Percentiles rank a stretch among this genome's conserved stretches.
Conservation (phyloP, 768 basidiomycete species). For the Russula compacta region DNA sequence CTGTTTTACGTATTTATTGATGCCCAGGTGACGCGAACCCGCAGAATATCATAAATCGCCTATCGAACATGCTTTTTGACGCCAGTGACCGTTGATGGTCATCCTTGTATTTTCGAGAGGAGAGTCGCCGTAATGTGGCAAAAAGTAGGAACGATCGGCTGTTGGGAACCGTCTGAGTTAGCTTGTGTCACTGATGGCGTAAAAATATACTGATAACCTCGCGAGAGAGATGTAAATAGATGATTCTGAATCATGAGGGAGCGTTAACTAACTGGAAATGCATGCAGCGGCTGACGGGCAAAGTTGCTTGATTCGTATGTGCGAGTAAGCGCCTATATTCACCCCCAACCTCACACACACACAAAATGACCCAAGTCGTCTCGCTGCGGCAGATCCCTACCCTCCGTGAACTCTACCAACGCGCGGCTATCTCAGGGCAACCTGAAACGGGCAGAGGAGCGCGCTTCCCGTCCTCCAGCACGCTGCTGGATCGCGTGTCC, state of each 20-base stretch:
- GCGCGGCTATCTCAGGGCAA: slow-evolving; percentile 29
- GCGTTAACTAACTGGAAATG: no score
- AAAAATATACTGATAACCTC: no score
- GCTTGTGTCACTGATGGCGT: no score
- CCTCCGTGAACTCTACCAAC: slow-evolving; percentile 44
- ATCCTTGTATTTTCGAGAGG: not conserved
- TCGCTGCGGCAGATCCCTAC: slow-evolving; percentile 45
- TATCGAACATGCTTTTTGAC: not conserved
- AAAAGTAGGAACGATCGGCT: no score
- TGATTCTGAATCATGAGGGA: no score
- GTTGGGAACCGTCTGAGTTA: no score
- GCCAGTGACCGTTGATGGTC: not conserved
- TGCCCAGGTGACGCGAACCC: not conserved
- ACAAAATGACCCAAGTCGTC: slow-evolving; percentile 18
- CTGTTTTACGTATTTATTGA: not conserved
- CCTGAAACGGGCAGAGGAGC: slow-evolving; percentile 25
- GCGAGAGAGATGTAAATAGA: no score
- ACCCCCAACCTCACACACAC: not conserved
- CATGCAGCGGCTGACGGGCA: no score
- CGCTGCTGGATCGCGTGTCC: slow-evolving; percentile 50
- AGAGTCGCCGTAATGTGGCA: no score
- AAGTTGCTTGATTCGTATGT: not conserved
- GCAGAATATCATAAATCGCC: not conserved
- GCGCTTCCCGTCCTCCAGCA: slow-evolving; percentile 31
- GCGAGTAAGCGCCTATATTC: not conserved